Base-by-base conservation (phyloP, 345 rosid species). In the Hypericum perforatum region DNA sequence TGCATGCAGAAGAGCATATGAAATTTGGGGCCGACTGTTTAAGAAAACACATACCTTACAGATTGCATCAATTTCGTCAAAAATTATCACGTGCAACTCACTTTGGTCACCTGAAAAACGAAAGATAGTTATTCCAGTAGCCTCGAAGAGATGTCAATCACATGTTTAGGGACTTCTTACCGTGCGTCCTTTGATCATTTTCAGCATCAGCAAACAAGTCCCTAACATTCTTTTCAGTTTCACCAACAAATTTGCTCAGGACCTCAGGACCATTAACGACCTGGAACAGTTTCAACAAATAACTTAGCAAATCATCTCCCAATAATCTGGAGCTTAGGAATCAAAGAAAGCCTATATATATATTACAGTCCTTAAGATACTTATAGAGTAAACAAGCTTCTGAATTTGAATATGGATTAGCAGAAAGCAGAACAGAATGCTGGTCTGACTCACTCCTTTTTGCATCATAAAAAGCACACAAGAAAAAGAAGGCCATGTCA, bases 21-120 rank as follows among this genome's bases (percentile, higher is more conserved):
- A 22, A 22, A 22, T 22, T 4, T 22, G 32, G 32, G 32, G 32
- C 32, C 4, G 32, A 22, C 32, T 22, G 2, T 22, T 16, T 15
- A 8, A 43, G 48, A 38, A 47, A 43, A 49, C 16, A 16, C 67
- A 59, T 80, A 94, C 99, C 99, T 94, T 94, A 68, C 99, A 94
- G 54, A 94, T 89, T 61, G 99, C 97, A 86, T 94, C 99, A 79
- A 94, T 94, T 73, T 94, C 99, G 71, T 94, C 95, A 75, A 94
- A 94, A 40, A 94, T 86, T 61, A 94, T 86, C 55, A 94, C 97
- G 75, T 94, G 99, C 77, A 89, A 70, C 37, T 89, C 97, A 71
- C 97, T 86, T 63, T 85, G 85, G 41, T 94, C 96, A 43, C 99
- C 97, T 89, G 86, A 63, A 70, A 76, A 59, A 48, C 45, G 44